phyloP scores from a whole-genome alignment of 108 stramenopile species.

The Cyclotella cryptica region DNA sequence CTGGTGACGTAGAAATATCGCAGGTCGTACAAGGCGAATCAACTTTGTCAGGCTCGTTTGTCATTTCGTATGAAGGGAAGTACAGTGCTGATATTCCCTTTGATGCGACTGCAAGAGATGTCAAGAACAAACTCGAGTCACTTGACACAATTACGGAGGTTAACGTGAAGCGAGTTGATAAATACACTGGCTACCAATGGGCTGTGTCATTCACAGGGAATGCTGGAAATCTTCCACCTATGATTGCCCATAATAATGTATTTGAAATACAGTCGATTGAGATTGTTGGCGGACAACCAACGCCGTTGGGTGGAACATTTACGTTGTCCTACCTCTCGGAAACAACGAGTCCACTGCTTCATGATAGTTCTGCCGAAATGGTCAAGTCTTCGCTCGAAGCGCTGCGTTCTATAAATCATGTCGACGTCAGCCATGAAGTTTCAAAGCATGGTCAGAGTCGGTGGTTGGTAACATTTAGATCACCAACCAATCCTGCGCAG shows the following conservation, averaged over 20 bases:
- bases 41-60: constrained; percentile 71
- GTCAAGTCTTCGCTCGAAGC: constrained; percentile 72
- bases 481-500: constrained; percentile 55
- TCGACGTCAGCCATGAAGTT: constrained; percentile 58
- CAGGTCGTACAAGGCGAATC: constrained; percentile 61
- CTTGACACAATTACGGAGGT: constrained; percentile 59
- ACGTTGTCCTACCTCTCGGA: constrained; percentile 59
- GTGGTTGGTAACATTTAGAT: constrained; percentile 83
- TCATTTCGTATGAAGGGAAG: constrained; percentile 67
- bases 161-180: constrained; percentile 51
- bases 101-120: constrained; percentile 66
- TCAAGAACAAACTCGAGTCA: constrained; percentile 66
- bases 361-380: constrained; percentile 68
- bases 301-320: constrained; percentile 80
- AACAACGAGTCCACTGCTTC: constrained; percentile 54
- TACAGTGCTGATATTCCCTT: constrained; percentile 67
- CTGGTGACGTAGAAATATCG: constrained; percentile 35
- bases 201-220: constrained; percentile 77
- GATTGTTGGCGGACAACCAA: constrained; percentile 76
- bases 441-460: constrained; percentile 52
- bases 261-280: constrained; percentile 68
- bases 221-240: constrained; percentile 71
- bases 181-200: constrained; percentile 72
- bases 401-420: constrained; percentile 57
- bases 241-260: constrained; percentile 55